Percentiles rank a stretch among this genome's conserved stretches.
Evolutionary conservation across 1,139 yeast genomes (phyloP).

Genomic region (Wickerhamiella infanticola): DNA sequence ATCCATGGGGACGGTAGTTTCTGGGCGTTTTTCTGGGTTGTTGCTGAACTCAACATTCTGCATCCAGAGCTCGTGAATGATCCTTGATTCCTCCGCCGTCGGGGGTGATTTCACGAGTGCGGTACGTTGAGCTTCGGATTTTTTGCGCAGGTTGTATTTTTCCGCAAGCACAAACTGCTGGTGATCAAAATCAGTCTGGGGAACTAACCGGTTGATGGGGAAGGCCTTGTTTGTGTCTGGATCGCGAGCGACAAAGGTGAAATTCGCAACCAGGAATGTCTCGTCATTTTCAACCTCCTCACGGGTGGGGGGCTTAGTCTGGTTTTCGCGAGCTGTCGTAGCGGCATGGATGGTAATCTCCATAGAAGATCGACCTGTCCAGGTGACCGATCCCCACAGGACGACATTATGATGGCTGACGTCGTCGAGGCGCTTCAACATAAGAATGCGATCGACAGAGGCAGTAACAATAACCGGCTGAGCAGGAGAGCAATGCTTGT

Average conservation of each 20-base stretch:
- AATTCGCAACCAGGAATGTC: conserved; percentile 67
- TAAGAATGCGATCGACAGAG: conserved; percentile 78
- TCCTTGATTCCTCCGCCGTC: conserved; percentile 49
- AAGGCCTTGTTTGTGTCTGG: conserved; percentile 79
- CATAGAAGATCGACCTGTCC: conserved; percentile 93
- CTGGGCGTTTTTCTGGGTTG: conserved; percentile 23
- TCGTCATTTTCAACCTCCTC: conserved; percentile 27
- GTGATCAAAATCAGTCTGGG: conserved; percentile 62
- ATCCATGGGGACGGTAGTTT: conserved; percentile 42
- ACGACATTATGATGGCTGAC: conserved; percentile 60
- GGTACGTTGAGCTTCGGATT: conserved; percentile 52
- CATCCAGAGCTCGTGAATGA: conserved; percentile 64
- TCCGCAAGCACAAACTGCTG: conserved; percentile 77
- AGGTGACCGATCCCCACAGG: conserved; percentile 75
- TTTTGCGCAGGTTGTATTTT: conserved; percentile 73
- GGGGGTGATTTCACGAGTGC: conserved; percentile 50
- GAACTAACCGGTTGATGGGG: conserved; percentile 67
- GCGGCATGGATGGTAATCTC: conserved; percentile 85
- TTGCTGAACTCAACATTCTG: conserved; percentile 15
- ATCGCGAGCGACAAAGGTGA: conserved; percentile 89
- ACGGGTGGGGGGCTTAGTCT: conserved; percentile 20
- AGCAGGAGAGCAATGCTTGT: conserved; percentile 71
- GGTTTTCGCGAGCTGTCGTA: conserved; percentile 40
- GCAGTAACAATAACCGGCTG: conserved; percentile 88
- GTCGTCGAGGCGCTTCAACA: conserved; percentile 73